phyloP scores from a whole-genome alignment of 106 monocot genomes.

The Dioscorea alata region DNA sequence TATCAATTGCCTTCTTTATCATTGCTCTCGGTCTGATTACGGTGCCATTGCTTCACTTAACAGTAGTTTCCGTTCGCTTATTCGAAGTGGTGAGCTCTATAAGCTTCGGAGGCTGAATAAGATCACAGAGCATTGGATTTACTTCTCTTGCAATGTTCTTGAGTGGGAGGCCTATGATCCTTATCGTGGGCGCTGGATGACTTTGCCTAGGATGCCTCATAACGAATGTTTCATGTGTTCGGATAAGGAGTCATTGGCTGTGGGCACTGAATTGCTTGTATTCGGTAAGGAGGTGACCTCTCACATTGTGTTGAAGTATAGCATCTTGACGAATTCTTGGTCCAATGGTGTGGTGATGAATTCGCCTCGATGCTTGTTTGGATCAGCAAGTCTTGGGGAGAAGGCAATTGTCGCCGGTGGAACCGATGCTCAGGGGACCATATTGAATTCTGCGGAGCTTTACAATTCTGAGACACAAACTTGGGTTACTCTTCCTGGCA shows the following conservation, averaged over 20 bases:
- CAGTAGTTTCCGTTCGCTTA: slow-evolving; percentile 39
- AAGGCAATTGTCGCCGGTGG: slow-evolving; percentile 72
- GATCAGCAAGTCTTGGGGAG: slow-evolving; percentile 66
- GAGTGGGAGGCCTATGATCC: slow-evolving; percentile 76
- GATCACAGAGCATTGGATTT: slow-evolving; percentile 62
- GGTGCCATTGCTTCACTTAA: slow-evolving; percentile 45
- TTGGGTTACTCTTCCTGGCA: slow-evolving; percentile 59
- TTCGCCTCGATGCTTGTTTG: slow-evolving; percentile 67
- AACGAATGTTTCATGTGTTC: slow-evolving; percentile 65
- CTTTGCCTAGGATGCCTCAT: slow-evolving; percentile 50
- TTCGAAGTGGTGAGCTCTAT: slow-evolving; percentile 65
- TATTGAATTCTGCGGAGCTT: slow-evolving; percentile 64
- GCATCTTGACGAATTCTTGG: slow-evolving; percentile 74
- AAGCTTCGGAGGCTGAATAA: slow-evolving; percentile 27
- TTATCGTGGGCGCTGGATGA: slow-evolving; percentile 43
- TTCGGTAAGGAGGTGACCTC: slow-evolving; percentile 58
- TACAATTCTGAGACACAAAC: slow-evolving; percentile 65
- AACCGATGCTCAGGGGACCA: slow-evolving; percentile 29
- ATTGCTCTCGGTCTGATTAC: slow-evolving; percentile 51
- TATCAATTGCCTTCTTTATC: slow-evolving; percentile 49
- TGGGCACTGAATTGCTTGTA: slow-evolving; percentile 69
- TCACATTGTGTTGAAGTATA: slow-evolving; percentile 60
- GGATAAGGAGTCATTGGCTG: slow-evolving; percentile 78
- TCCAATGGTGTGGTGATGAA: slow-evolving; percentile 57
- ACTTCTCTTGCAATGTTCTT: slow-evolving; percentile 67